Percentiles rank a stretch among this genome's conserved stretches.
phyloP scores from a whole-genome alignment of 192 early-diverging fungal genomes.

The Gamsiella multidivaricata region DNA sequence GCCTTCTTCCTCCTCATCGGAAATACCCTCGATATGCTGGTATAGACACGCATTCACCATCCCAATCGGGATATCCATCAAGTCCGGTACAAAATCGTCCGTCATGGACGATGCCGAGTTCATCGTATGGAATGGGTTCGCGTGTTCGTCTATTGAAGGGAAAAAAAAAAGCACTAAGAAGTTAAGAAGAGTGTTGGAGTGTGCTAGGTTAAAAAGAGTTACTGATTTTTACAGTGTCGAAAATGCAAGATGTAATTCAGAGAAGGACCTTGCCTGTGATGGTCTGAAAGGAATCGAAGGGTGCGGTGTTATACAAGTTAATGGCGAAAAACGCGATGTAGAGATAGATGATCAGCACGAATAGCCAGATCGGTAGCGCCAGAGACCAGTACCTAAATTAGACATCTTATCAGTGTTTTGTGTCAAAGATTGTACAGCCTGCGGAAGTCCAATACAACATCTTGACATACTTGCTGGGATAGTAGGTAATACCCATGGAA shows the following conservation, averaged over 20 bases:
- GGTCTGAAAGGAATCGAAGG: slow-evolving; percentile 77
- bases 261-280: slow-evolving; percentile 72
- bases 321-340: slow-evolving; percentile 79
- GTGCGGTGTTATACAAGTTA: slow-evolving; percentile 82
- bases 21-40: slow-evolving; percentile 60
- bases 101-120: slow-evolving; percentile 55
- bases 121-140: slow-evolving; percentile 56
- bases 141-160: slow-evolving; percentile 61
- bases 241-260: neutral
- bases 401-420: too few species aligned
- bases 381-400: slow-evolving; percentile 84
- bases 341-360: slow-evolving; percentile 79
- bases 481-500: slow-evolving; percentile 83
- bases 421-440: neutral
- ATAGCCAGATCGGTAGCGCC: slow-evolving; percentile 81
- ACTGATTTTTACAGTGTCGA: too few species aligned
- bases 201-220: too few species aligned
- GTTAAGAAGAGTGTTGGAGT: too few species aligned
- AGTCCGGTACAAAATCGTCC: slow-evolving; percentile 67
- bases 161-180: neutral
- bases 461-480: slow-evolving; percentile 74
- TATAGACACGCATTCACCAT: slow-evolving; percentile 80
- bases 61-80: slow-evolving; percentile 75
- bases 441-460: neutral
- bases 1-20: slow-evolving; percentile 44